phyloP scores from a whole-genome alignment of 352 stramenopile species.

The Pythium chondricola region DNA sequence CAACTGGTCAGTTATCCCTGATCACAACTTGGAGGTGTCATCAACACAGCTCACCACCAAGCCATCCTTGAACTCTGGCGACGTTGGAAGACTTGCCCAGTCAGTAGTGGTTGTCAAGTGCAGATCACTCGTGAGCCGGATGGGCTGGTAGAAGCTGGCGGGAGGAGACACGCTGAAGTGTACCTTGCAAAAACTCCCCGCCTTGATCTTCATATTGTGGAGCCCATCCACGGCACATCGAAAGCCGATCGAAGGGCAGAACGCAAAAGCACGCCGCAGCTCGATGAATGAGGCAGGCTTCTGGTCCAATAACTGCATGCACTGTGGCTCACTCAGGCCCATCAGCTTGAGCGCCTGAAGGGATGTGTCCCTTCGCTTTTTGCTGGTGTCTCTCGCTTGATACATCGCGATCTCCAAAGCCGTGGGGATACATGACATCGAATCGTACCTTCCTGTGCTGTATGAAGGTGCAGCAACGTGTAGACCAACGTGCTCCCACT shows the following conservation, averaged over 20 bases:
- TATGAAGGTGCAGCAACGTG: constrained; percentile 41
- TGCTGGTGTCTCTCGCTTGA: constrained; percentile 20
- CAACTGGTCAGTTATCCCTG: too few species aligned
- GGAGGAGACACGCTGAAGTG: constrained; percentile 46
- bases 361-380: not conserved
- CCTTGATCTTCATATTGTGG: constrained; percentile 58
- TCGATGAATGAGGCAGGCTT: constrained; percentile 47
- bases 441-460: constrained; percentile 43
- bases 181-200: constrained; percentile 42
- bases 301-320: constrained; percentile 12
- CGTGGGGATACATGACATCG: constrained; percentile 30
- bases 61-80: constrained; percentile 52
- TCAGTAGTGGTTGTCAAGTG: constrained; percentile 57
- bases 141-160: constrained; percentile 54
- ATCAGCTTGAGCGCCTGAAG: constrained; percentile 1
- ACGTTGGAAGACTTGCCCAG: constrained; percentile 50
- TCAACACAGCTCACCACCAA: constrained; percentile 32
- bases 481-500: constrained; percentile 55
- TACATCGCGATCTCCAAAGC: constrained; percentile 61
- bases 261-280: constrained; percentile 37
- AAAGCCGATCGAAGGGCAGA: constrained; percentile 55
- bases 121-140: constrained; percentile 40
- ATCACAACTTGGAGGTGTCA: too few species aligned
- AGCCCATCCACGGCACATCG: constrained; percentile 56
- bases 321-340: not conserved